Base-by-base conservation (phyloP, 768 basidiomycete species). In the Kwoniella mangroviensis region DNA sequence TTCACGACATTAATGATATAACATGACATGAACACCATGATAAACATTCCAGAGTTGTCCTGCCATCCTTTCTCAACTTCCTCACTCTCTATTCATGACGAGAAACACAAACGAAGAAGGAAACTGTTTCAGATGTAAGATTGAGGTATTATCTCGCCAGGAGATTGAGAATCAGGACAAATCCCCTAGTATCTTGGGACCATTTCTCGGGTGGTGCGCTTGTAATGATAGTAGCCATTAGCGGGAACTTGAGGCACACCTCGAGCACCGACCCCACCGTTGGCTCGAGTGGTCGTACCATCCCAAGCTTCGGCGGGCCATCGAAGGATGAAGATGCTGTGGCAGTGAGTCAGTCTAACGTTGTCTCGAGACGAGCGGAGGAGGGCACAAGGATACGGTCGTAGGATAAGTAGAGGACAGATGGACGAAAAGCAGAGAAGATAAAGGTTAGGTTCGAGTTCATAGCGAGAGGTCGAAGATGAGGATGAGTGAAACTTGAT, bases 141-240 rank as follows among this genome's bases (percentile, higher is more conserved):
- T 54, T 19, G 9, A 49, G 19, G 45, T 49, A 49, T 15, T 7
- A 10, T 24, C 62, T 49, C 62, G 15, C 62, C 19, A 19, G 49
- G 24, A 51, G n/a, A 34, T 22, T 34, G n/a, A 13, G 41, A 34
- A 51, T 63, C 34, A 19, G 3, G 42, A 24, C 21, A 22, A n/a
- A 63, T 26, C 42, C n/a, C 3, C 42, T 65, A 73, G 52, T 76
- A 69, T 61, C 72, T 43, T 12, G 79, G 79, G 1, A 81, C 77
- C 15, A 81, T 73, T 72, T 83, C 82, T 49, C 82, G 67, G n/a
- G 79, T 80, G 19, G 82, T 81, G 43, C 81, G 76, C 68, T 81
- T 80, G 74, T 83, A 81, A 64, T 81, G 81, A 58, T 83, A 83
- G 63, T 82, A 83, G 28, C 79, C 78, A 63, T 81, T 70, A 24